A percentile compares a stretch with the other conserved stretches of the same genome.
Evolutionary conservation across 1,284 basidiomycete genomes (phyloP).

Genomic region (Trichosporon sp.): DNA sequence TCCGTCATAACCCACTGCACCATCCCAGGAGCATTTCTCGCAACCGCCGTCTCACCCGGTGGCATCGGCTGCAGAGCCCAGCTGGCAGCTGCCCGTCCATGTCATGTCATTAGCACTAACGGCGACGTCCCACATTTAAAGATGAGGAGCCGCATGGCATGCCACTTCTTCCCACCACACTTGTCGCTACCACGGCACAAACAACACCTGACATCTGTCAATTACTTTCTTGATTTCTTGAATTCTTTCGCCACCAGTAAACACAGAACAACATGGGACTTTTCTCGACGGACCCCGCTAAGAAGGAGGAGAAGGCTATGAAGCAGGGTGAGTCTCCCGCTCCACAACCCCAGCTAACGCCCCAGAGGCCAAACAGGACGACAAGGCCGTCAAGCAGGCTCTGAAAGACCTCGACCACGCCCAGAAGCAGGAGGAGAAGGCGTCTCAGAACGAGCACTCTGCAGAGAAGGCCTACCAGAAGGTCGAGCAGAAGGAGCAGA

Average conservation of each 20-base stretch:
- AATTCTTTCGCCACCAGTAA: background rate
- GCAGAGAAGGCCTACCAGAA: constrained; percentile 28
- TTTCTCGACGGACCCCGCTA: constrained; percentile 45
- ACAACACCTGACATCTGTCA: background rate
- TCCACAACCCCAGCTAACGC: constrained; percentile 1
- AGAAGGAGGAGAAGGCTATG: constrained; percentile 46
- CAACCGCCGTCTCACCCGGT: background rate
- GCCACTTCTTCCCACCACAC: background rate
- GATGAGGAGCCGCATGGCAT: background rate
- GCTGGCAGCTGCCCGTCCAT: too few relatives aligned
- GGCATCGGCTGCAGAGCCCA: background rate
- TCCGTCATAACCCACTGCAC: background rate
- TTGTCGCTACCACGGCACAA: background rate
- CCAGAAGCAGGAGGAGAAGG: constrained; percentile 46
- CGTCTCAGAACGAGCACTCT: constrained; percentile 42
- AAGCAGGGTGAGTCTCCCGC: constrained; percentile 40
- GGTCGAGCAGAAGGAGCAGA: constrained; percentile 14
- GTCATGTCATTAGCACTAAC: background rate
- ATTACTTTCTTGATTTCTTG: background rate
- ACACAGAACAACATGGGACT: constrained; percentile 41
- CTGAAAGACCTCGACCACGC: constrained; percentile 43
- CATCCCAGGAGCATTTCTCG: background rate
- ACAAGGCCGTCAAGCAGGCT: constrained; percentile 41
- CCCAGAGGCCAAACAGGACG: constrained; percentile 39
- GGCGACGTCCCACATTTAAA: background rate